Evolutionary conservation across 805 yeast species (phyloP).

Genomic region (Cyberlindnera subsufficiens): DNA sequence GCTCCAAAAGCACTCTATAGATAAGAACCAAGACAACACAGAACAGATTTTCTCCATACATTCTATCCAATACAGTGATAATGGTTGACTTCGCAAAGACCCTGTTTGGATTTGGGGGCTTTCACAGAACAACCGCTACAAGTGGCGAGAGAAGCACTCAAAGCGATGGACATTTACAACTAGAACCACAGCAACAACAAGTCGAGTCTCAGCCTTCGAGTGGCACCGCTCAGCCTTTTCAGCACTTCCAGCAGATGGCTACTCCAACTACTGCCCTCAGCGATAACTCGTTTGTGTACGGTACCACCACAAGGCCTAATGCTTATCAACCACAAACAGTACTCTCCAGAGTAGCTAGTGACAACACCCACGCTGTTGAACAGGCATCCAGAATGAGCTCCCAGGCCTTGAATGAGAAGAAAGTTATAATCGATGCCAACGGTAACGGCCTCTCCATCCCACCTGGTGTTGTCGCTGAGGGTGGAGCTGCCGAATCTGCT

Average conservation of each 20-base stretch:
- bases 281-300: conserved; percentile 58
- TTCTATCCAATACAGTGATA: not conserved
- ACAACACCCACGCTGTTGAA: conserved; percentile 5
- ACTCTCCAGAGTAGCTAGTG: conserved; percentile 26
- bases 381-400: not conserved
- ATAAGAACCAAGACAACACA: no score
- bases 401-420: not conserved
- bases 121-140: conserved; percentile 15
- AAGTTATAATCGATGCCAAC: not conserved
- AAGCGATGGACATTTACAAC: not conserved
- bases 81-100: conserved; percentile 37
- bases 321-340: conserved; percentile 31
- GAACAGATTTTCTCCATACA: not conserved
- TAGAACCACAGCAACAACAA: conserved; percentile 10
- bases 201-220: conserved; percentile 4
- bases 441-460: not conserved
- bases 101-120: conserved; percentile 31
- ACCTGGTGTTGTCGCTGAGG: not conserved
- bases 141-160: conserved; percentile 9
- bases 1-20: no score
- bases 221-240: conserved; percentile 21
- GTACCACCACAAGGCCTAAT: conserved; percentile 48
- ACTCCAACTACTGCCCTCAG: conserved; percentile 69
- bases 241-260: conserved; percentile 38
- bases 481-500: conserved; percentile 15